These are phyloP conservation scores for Hemileccinum hortonii DNA, from an alignment of 1,284 basidiomycete genomes.

Conservation along the genomic window DNA sequence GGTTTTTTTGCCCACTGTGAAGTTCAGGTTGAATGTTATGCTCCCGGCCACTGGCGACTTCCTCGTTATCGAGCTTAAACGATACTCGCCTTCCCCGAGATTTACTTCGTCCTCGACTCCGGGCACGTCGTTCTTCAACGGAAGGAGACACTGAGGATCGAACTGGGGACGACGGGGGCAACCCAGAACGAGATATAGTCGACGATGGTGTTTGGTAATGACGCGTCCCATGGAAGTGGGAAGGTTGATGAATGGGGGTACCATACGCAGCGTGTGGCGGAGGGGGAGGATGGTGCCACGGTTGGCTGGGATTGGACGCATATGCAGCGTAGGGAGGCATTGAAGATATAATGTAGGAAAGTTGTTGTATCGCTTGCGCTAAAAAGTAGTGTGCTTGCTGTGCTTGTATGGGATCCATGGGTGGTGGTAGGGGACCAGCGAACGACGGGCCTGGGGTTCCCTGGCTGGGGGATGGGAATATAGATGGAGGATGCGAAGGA, in stretches of 20 bases:
- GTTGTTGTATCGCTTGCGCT: slow-evolving; percentile 34
- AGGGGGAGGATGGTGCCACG: slow-evolving; percentile 18
- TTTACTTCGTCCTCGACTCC: slow-evolving; percentile 23
- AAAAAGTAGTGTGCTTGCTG: slow-evolving; percentile 34
- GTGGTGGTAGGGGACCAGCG: slow-evolving; percentile 14
- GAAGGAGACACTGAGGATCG: slow-evolving; percentile 16
- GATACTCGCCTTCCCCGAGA: slow-evolving; percentile 32
- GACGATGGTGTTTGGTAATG: slow-evolving; percentile 27
- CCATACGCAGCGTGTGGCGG: slow-evolving; percentile 9
- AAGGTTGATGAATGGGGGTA: slow-evolving; percentile 16
- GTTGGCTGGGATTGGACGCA: slow-evolving; percentile 14
- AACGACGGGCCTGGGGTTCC: slow-evolving; percentile 9
- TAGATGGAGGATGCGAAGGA: slow-evolving; percentile 15
- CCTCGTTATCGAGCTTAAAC: slow-evolving; percentile 25
- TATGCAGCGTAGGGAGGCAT: slow-evolving; percentile 28
- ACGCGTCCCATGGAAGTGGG: slow-evolving; percentile 7
- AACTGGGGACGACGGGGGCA: slow-evolving; percentile 29
- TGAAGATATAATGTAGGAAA: slow-evolving; percentile 31
- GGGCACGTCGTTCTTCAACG: slow-evolving; percentile 17
- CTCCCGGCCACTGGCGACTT: slow-evolving; percentile 5
- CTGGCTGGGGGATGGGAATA: slow-evolving; percentile 15
- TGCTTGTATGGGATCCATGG: slow-evolving; percentile 28
- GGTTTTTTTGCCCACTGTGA: slow-evolving; percentile 7
- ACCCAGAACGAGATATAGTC: slow-evolving; percentile 12
- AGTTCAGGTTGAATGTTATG: slow-evolving; percentile 5